phyloP scores from a whole-genome alignment of 495 filamentous ascomycete species.

The Jackrogersella multiformis region DNA sequence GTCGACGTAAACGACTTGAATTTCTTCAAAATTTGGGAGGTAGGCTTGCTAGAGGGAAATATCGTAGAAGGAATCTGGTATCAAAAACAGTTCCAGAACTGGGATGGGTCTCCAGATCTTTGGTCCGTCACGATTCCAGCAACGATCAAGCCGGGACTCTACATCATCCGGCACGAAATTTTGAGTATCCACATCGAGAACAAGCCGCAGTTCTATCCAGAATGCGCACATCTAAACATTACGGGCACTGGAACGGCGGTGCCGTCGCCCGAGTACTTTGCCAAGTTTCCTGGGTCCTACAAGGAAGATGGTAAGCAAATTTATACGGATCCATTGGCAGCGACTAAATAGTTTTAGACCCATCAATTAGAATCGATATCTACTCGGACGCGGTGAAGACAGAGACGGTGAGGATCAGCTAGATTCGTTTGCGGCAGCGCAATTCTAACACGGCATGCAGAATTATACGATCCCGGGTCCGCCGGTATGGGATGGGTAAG shows the following conservation, averaged over 20 bases:
- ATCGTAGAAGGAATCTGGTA: conserved; percentile 63
- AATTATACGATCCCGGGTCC: conserved; percentile 57
- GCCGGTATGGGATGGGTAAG: conserved; percentile 57
- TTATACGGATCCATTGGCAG: no score
- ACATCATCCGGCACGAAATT: conserved; percentile 65
- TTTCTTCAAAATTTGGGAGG: conserved; percentile 66
- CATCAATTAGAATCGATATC: conserved; percentile 62
- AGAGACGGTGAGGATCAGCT: conserved; percentile 43
- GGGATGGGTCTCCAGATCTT: conserved; percentile 52
- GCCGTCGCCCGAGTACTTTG: conserved; percentile 54
- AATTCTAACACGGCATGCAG: conserved; percentile 40
- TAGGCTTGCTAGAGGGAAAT: conserved; percentile 55
- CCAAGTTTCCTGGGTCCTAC: conserved; percentile 62
- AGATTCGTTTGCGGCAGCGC: background rate
- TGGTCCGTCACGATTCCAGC: conserved; percentile 62
- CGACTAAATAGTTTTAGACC: conserved; percentile 50
- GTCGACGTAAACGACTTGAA: conserved; percentile 51
- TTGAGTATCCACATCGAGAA: conserved; percentile 62
- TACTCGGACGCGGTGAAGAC: conserved; percentile 51
- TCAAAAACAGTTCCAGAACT: conserved; percentile 59
- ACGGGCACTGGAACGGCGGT: conserved; percentile 52
- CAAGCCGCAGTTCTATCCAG: conserved; percentile 65
- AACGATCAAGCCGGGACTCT: conserved; percentile 58
- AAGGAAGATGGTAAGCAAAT: conserved; percentile 51
- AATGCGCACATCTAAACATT: conserved; percentile 64